These are phyloP conservation scores for Pleodorina starrii DNA, from an alignment of 139 green algal genomes.

Conservation along the genomic window DNA sequence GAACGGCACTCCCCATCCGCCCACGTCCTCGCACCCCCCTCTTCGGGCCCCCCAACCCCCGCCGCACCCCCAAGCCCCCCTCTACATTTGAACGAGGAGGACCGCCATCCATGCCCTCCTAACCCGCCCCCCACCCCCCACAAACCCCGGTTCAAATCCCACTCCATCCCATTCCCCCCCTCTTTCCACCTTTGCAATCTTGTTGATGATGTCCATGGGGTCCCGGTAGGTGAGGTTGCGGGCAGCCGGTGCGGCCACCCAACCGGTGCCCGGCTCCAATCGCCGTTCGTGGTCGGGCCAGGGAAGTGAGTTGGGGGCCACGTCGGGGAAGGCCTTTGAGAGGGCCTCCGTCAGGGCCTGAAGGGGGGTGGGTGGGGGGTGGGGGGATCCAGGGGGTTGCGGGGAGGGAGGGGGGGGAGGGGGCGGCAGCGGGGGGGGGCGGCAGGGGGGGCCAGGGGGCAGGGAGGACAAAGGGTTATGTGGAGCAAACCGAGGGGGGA, in stretches of 20 bases:
- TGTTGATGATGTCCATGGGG: slow-evolving; percentile 16
- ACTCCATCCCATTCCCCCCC: no score
- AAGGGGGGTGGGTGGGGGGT: background rate
- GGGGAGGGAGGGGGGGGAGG: background rate
- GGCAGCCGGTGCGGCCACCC: slow-evolving; percentile 37
- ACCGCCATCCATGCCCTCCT: no score
- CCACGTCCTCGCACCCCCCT: no score
- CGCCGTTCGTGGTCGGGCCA: slow-evolving; percentile 59
- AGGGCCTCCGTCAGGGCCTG: slow-evolving; percentile 62
- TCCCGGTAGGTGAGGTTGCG: slow-evolving; percentile 41
- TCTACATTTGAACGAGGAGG: no score
- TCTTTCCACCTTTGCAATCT: slow-evolving; percentile 27
- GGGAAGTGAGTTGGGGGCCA: slow-evolving; percentile 30
- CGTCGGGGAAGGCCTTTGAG: slow-evolving; percentile 54
- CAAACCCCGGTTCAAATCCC: background rate
- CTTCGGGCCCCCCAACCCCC: no score
- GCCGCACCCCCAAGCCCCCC: no score
- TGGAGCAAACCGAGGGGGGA: background rate
- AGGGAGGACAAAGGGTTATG: background rate
- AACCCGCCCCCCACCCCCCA: no score
- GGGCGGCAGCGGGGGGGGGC: background rate
- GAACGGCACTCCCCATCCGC: no score
- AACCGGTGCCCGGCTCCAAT: slow-evolving; percentile 52
- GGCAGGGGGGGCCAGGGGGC: background rate
- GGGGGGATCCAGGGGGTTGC: background rate